Conservation (phyloP, 192 early-diverging fungal genomes). For the Linnemannia schmuckeri region DNA sequence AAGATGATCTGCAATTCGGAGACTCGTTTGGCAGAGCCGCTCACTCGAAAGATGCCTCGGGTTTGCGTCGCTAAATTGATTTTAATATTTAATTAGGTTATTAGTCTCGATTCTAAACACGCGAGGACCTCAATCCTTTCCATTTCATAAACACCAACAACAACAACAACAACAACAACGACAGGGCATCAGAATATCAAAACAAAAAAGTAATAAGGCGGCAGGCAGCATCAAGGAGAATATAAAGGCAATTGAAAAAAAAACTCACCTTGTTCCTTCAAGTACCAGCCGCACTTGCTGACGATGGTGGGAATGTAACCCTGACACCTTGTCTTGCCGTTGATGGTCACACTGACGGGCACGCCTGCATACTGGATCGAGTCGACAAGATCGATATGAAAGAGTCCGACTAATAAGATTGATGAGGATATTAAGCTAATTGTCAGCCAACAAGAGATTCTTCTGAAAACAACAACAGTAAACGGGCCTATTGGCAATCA, state of each 20-base stretch:
- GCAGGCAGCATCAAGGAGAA: not conserved
- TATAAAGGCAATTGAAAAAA: not conserved
- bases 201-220: not conserved
- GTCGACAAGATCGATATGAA: slow-evolving; percentile 55
- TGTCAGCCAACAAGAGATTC: not conserved
- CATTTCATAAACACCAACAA: not conserved
- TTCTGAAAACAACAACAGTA: not conserved
- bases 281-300: slow-evolving; percentile 56
- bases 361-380: slow-evolving; percentile 59
- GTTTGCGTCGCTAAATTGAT: slow-evolving; percentile 61
- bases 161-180: not conserved
- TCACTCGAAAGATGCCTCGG: slow-evolving; percentile 82
- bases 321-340: slow-evolving; percentile 37
- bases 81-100: not conserved
- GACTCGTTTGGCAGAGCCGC: slow-evolving; percentile 80
- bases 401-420: slow-evolving; percentile 34
- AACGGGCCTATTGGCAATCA: not conserved
- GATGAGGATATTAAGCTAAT: not conserved
- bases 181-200: too few relatives aligned
- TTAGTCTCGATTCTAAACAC: not conserved
- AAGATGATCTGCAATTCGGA: slow-evolving; percentile 77
- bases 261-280: slow-evolving; percentile 58
- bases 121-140: not conserved
- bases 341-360: slow-evolving; percentile 53
- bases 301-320: slow-evolving; percentile 62